Evolutionary conservation across 2,329 filamentous ascomycete species (phyloP).

Genomic region (Alternaria brassicicola): DNA sequence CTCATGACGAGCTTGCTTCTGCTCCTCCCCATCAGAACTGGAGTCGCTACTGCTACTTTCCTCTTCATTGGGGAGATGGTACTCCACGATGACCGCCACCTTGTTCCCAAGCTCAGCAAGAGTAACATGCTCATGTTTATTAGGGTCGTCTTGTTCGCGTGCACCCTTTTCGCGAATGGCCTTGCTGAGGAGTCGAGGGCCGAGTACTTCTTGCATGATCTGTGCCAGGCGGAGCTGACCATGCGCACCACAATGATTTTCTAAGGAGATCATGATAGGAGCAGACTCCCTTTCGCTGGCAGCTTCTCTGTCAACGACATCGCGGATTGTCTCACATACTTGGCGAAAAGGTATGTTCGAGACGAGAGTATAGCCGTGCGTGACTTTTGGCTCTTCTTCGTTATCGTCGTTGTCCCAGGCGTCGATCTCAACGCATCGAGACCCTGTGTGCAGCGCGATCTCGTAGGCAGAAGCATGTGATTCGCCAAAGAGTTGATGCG

Average conservation of each 20-base stretch:
- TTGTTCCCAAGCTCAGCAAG: slow-evolving; percentile 66
- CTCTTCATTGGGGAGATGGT: slow-evolving; percentile 63
- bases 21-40: slow-evolving; percentile 51
- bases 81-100: slow-evolving; percentile 71
- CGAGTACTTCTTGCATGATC: slow-evolving; percentile 70
- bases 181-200: slow-evolving; percentile 64
- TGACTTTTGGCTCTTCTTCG: slow-evolving; percentile 70
- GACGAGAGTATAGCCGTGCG: slow-evolving; percentile 71
- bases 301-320: slow-evolving; percentile 66
- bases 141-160: slow-evolving; percentile 58
- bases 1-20: slow-evolving; percentile 57
- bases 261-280: slow-evolving; percentile 68
- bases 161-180: slow-evolving; percentile 63
- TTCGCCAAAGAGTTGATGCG: slow-evolving; percentile 70
- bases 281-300: slow-evolving; percentile 56
- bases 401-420: slow-evolving; percentile 71
- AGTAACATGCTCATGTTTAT: slow-evolving; percentile 58
- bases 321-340: slow-evolving; percentile 69
- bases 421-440: slow-evolving; percentile 75
- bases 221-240: slow-evolving; percentile 67
- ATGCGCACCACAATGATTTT: slow-evolving; percentile 68
- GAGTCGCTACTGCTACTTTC: slow-evolving; percentile 46
- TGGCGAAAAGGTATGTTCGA: slow-evolving; percentile 68
- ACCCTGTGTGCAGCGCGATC: slow-evolving; percentile 65
- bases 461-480: slow-evolving; percentile 69